Percentiles rank a stretch among this genome's conserved stretches.
Evolutionary conservation across 306 rosid genomes (phyloP).

Genomic region (Rosa chinensis): DNA sequence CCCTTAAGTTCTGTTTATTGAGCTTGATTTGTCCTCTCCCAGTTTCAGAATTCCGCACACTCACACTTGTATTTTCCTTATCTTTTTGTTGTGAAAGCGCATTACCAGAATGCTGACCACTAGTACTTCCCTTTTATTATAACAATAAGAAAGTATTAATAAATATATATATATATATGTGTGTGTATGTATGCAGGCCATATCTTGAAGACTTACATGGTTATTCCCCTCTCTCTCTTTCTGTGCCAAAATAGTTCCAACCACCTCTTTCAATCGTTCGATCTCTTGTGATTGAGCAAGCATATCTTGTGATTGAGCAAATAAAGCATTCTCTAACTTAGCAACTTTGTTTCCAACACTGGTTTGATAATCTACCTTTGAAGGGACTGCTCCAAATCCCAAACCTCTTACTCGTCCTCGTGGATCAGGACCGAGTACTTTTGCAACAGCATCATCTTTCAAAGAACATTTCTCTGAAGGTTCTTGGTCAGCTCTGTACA

Average conservation of each 20-base stretch:
- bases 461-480: neutral
- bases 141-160: neutral
- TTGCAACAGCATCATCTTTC: neutral
- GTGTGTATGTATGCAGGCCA: too few relatives aligned
- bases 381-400: neutral
- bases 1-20: neutral
- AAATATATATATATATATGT: too few relatives aligned
- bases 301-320: neutral
- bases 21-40: neutral
- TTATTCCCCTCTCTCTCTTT: too few relatives aligned
- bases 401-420: neutral
- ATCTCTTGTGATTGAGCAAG: neutral
- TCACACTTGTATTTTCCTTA: neutral
- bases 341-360: neutral
- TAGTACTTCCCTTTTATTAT: neutral
- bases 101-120: neutral
- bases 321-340: neutral
- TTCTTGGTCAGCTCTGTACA: neutral
- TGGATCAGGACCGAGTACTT: neutral
- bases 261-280: neutral
- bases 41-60: neutral
- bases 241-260: too few relatives aligned
- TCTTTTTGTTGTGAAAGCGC: neutral
- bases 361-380: neutral
- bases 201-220: too few relatives aligned